Percentiles rank a stretch among this genome's conserved stretches.
Evolutionary conservation across 495 filamentous ascomycete species (phyloP).

Genomic region (Xeromyces bisporus): DNA sequence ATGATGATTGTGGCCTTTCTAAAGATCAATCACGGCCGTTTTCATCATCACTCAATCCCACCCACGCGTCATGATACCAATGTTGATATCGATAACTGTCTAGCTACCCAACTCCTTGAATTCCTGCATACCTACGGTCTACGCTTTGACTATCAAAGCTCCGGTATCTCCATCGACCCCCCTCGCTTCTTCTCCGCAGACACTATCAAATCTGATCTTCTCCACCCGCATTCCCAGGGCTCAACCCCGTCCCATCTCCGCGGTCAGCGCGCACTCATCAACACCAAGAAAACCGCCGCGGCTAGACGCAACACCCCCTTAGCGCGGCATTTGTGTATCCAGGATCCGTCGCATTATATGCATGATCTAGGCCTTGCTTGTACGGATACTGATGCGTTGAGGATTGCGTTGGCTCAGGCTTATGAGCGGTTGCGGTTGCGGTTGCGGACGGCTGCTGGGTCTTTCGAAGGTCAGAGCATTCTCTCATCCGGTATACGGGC

Average conservation of each 20-base stretch:
- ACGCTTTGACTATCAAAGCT: conserved; percentile 22
- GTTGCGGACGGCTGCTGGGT: conserved; percentile 10
- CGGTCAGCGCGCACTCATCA: conserved; percentile 25
- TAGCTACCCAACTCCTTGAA: conserved; percentile 28
- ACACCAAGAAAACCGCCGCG: conserved; percentile 17
- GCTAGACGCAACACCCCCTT: conserved; percentile 11
- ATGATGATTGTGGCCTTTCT: conserved; percentile 41
- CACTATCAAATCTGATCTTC: conserved; percentile 4
- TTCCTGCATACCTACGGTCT: conserved; percentile 33
- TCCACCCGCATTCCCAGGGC: conserved; percentile 1
- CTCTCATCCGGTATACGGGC: conserved; percentile 14
- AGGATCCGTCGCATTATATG: conserved; percentile 40
- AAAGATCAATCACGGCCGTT: conserved; percentile 22
- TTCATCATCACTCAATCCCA: conserved; percentile 9
- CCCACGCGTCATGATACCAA: too few relatives aligned
- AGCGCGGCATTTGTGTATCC: conserved; percentile 31
- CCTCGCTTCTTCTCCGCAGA: conserved; percentile 22
- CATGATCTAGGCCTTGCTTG: conserved; percentile 37
- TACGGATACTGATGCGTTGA: conserved; percentile 16
- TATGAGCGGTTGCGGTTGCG: conserved; percentile 8
- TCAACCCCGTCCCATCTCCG: conserved; percentile 14
- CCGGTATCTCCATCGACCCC: conserved; percentile 36
- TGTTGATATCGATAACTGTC: too few relatives aligned
- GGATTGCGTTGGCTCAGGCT: conserved; percentile 12
- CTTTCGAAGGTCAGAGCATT: conserved; percentile 7